Evolutionary conservation across 2,329 filamentous ascomycete species (phyloP), one percentile per base, ranked within the genome.

Genomic region (Alternaria solani): DNA sequence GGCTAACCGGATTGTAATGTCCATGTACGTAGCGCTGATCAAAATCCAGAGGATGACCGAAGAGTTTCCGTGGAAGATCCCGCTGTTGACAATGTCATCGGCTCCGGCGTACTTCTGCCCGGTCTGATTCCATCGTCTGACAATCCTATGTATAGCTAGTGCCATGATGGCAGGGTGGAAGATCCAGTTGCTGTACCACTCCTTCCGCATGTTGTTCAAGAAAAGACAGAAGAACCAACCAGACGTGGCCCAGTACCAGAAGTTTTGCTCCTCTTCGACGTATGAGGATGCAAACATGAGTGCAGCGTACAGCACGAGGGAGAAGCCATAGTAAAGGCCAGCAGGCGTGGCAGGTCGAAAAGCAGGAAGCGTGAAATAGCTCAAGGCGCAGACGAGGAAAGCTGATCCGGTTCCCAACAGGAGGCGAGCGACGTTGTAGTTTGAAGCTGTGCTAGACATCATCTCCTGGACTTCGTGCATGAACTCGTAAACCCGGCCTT

Each of bases 261-360:
- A 97, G 68, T 98, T 93, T 51, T 99, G 95, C 77, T 99, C 95
- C 80, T 99, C 95, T 78, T 99, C 95, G 2, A 99, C 93, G 76
- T 95, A 99, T 73, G 94, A 98, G 75, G 92, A 97, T 9, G 94
- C 94, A 79, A 98, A 98, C 94, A 98, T 98, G 88, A 97, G 96
- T 38, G 87, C 77, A 1, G 89, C 88, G 73, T 98, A 97, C 5
- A 84, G 71, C 2, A 73, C 16, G 8, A 77, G 69, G 0, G 75
- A 72, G 3, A 79, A 32, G 3, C 73, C 59, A 61, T 79, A 80
- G 65, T 77, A 79, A n/a, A 78, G 18, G 5, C 76, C 78, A 0
- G 86, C 78, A 0, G 89, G 48, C 0, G 86, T 86, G 30, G 88
- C 81, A 2, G 85, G 82, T 8, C 75, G 57, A 11, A 83, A 68